Evolutionary conservation across 371 early-diverging fungal species (phyloP).

Genomic region (Mortierella sp.): DNA sequence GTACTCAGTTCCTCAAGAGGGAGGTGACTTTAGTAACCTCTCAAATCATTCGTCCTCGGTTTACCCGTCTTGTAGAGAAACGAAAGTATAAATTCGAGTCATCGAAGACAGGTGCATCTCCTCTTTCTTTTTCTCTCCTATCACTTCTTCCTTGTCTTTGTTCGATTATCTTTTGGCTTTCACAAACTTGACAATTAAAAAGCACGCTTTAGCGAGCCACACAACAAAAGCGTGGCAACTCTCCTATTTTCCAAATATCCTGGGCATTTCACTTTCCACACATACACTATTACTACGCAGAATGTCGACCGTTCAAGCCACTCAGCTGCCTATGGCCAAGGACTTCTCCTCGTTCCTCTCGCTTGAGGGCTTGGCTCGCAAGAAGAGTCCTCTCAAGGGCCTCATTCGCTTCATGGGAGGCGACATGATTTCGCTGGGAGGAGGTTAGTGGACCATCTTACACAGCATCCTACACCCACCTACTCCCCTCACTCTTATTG

Average conservation of each 20-base stretch:
- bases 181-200: not conserved
- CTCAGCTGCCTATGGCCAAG: constrained; percentile 43
- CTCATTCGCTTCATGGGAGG: constrained; percentile 39
- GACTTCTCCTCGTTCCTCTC: constrained; percentile 50
- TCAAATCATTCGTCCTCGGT: not conserved
- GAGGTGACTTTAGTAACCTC: not conserved
- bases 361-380: constrained; percentile 41
- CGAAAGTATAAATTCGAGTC: not conserved
- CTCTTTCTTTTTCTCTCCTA: constrained; percentile 1
- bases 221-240: too few relatives aligned
- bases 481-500: not conserved
- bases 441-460: constrained; percentile 27
- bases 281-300: not conserved
- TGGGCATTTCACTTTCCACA: not conserved
- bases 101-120: not conserved
- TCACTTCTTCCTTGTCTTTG: not conserved
- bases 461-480: too few relatives aligned
- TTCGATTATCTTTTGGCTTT: not conserved
- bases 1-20: not conserved
- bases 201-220: not conserved
- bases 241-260: too few relatives aligned
- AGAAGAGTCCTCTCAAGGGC: constrained; percentile 51
- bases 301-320: constrained; percentile 6
- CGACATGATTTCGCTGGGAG: constrained; percentile 52
- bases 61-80: not conserved